phyloP scores from a whole-genome alignment of 192 early-diverging fungal genomes.

The Obelidium mucronatum region DNA sequence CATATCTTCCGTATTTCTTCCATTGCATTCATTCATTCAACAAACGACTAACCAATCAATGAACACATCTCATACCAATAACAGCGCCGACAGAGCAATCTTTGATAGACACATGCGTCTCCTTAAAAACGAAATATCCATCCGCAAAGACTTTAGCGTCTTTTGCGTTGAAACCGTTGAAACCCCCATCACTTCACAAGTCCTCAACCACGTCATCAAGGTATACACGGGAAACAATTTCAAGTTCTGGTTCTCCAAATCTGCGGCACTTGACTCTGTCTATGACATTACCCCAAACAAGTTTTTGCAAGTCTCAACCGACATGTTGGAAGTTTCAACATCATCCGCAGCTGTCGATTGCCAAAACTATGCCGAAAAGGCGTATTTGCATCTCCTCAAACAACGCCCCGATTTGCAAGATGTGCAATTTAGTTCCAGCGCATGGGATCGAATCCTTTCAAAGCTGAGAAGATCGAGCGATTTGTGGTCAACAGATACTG shows the following conservation, averaged over 20 bases:
- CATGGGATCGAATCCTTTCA: too few relatives aligned
- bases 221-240: conserved; percentile 8
- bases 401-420: not conserved
- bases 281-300: not conserved
- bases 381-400: not conserved
- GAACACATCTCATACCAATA: not conserved
- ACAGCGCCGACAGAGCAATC: not conserved
- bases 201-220: conserved; percentile 7
- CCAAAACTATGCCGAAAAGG: not conserved
- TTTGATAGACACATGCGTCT: conserved; percentile 15
- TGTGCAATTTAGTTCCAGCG: not conserved
- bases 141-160: too few relatives aligned
- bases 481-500: too few relatives aligned
- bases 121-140: conserved; percentile 28
- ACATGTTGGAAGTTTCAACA: conserved; percentile 7
- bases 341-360: not conserved
- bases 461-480: not conserved
- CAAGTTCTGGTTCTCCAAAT: conserved; percentile 27
- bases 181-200: not conserved
- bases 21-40: too few relatives aligned
- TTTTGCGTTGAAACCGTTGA: conserved; percentile 15
- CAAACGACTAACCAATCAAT: not conserved
- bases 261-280: not conserved
- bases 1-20: too few relatives aligned
- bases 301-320: not conserved